These are phyloP conservation scores for Rhexocercosporidium sp. DNA, from an alignment of 2,329 filamentous ascomycete species.

Conservation along the genomic window DNA sequence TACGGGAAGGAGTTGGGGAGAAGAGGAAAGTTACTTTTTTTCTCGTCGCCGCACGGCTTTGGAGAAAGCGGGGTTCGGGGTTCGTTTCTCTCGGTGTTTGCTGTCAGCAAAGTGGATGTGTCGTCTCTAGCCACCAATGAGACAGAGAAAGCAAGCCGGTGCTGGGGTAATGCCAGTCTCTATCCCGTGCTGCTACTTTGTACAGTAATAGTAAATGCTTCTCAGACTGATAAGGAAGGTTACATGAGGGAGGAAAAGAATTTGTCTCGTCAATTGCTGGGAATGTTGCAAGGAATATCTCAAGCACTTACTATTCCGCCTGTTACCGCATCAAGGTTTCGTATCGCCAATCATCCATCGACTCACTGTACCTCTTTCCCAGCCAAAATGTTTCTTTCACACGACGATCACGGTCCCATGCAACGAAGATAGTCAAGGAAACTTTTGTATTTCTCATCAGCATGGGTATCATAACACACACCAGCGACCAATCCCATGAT, in stretches of 20 bases:
- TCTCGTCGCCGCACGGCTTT: not conserved
- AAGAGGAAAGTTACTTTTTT: not conserved
- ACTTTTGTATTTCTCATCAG: slow-evolving; percentile 28
- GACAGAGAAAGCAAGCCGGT: not conserved
- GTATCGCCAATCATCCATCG: not conserved
- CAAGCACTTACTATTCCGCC: not conserved
- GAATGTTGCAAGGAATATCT: not conserved
- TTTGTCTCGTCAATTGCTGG: not conserved
- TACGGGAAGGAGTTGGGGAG: slow-evolving; percentile 5
- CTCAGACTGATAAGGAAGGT: not conserved
- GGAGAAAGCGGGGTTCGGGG: not conserved
- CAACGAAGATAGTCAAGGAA: slow-evolving; percentile 17
- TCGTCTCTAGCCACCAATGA: slow-evolving; percentile 8
- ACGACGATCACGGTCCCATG: not conserved
- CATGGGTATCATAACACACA: slow-evolving; percentile 37
- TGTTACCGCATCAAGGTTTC: not conserved
- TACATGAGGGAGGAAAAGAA: not conserved
- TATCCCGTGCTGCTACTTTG: not conserved
- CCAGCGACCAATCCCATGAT: slow-evolving; percentile 8
- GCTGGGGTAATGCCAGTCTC: not conserved
- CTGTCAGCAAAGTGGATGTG: slow-evolving; percentile 8
- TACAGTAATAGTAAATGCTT: slow-evolving; percentile 1
- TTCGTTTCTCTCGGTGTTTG: not conserved
- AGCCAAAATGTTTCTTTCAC: not conserved
- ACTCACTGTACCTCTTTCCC: not conserved